Evolutionary conservation across 805 yeast genomes (phyloP), one percentile per base, ranked within the genome.

Genomic region (Saturnispora silvae): DNA sequence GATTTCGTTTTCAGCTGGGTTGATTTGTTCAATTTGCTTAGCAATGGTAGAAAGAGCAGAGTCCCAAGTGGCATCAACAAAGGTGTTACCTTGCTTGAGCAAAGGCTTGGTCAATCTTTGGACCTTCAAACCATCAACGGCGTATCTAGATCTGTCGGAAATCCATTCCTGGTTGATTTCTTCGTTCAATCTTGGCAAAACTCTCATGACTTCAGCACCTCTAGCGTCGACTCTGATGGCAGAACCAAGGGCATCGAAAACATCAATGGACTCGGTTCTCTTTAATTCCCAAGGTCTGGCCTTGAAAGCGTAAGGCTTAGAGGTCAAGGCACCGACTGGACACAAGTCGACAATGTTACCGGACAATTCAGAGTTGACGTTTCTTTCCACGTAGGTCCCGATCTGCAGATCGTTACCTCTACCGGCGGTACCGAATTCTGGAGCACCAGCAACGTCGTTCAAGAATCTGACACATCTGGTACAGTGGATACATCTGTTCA

Each of bases 281-380:
- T 82, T 83, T 57, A 84, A 71, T 62, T 83, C 95, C 95, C 95
- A 83, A 22, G 95, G 94, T 56, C 95, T 73, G 13, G 94, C 94
- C 55, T 75, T 77, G 70, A 83, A 83, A n/a, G 95, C 86, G 52
- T 83, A 83, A 19, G 95, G 95, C 61, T 84, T 84, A 20, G 84
- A 75, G 25, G 95, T 84, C 51, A 83, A 72, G 1, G 95, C 95
- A 51, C 95, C 95, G 45, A 83, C 95, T 16, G 95, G 95, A 64
- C 95, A 83, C 48, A 83, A 68, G 58, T 83, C 95, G 47, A 84
- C 74, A 47, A 83, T 77, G 64, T 83, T 83, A 53, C 94, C 95
- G 33, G 87, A 77, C 65, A 83, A 63, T 63, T 83, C 95, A 8
- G 86, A 70, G 62, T 82, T 81, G 53, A 83, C 72, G 59, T 82